Base-by-base conservation (phyloP, 1,139 yeast genomes). In the Lodderomyces elongisporus region DNA sequence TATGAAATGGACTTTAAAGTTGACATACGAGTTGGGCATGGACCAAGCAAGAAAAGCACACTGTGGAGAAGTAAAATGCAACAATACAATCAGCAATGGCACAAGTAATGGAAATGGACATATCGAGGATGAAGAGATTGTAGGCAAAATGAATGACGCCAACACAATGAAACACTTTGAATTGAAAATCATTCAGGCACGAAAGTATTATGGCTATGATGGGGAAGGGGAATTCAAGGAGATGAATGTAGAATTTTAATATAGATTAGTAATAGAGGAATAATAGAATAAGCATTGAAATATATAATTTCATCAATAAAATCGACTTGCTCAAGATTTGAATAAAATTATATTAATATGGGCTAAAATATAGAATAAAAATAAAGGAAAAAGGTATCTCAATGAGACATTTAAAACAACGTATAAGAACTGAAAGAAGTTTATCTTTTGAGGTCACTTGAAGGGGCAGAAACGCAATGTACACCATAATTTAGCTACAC, bases 1-100 rank as follows among this genome's bases (percentile, higher is more conserved):
- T 10, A 71, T 77, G 71, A 55, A 64, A 15, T 54, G 56, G 28
- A 73, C 77, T 2, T 58, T 77, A 27, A 43, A 47, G 10, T 48
- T 67, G 15, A 74, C 80, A 1, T 63, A 59, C 36, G 37, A 48
- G 5, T 36, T 64, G 15, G 58, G 48, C 15, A 33, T 41, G 21
- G 38, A 41, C 32, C 37, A 31, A 15, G 47, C 40, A 4, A 30
- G 32, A 17, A 35, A 39, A 8, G 45, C 45, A 5, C 13, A 24
- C 14, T 6, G 14, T 8, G 14, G 9, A 10, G 27, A 17, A 14
- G 24, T 17, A 12, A 25, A 25, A n/a, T 4, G n/a, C 12, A 30
- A 22, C 22, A 25, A 17, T n/a, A 16, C 6, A 10, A 17, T 24
- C 14, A 29, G 31, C 12, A 17, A 17, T 27, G 23, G 23, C 12